Base-by-base conservation (phyloP, 1,139 yeast genomes). In the Kodamaea derodonti region DNA sequence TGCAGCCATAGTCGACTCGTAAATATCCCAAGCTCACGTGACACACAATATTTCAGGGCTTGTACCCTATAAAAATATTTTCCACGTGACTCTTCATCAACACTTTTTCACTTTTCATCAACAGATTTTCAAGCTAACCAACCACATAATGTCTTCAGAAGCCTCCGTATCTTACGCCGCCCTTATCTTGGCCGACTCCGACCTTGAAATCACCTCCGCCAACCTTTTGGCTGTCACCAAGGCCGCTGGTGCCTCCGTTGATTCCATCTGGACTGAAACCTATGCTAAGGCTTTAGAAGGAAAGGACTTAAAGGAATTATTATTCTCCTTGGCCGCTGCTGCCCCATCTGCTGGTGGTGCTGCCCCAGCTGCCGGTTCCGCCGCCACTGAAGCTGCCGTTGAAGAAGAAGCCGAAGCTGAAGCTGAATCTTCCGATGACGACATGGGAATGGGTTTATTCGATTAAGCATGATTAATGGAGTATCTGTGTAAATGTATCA, bases 91-190 rank as follows among this genome's bases (percentile, higher is more conserved):
- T 9, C 6, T 9, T 18, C 6, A 18, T 9, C 22, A 18, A 7
- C 9, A 18, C 22, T 18, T 18, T 18, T 18, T 18, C 22, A 18
- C 22, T 18, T 18, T 18, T 18, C 22, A 18, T 18, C 22, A 18
- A 18, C 22, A 18, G 22, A 18, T 18, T 18, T 18, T 18, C 22
- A 18, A 6, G 22, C 6, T 18, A 25, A 25, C 28, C 28, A 25
- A n/a, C 12, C 26, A 24, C 26, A 24, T 51, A 63, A 81, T 81
- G 87, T 82, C 92, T 64, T 72, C 78, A 63, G 90, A 84, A 80
- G 69, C 87, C 58, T 83, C 88, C 64, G 76, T 84, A 63, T 80
- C 92, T 50, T 84, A 83, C 83, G 92, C 94, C 62, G 87, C 92
- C 60, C 75, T 84, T 65, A 83, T 84, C 75, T 80, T 84, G 67